Evolutionary conservation across 805 yeast species (phyloP).

Genomic region (Dipodascopsis uninucleata): DNA sequence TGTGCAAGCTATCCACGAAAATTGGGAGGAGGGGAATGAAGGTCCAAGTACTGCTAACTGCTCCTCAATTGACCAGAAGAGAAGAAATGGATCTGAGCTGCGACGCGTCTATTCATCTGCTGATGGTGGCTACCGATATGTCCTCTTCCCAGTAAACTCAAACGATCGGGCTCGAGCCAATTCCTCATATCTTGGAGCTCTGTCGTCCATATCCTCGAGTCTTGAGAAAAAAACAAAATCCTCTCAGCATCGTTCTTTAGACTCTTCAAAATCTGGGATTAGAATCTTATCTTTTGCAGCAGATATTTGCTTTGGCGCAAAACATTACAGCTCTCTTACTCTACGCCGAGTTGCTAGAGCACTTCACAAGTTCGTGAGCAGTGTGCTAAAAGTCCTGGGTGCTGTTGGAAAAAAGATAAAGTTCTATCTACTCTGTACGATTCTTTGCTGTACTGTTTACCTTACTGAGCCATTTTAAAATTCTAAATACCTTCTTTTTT

Average conservation of each 20-base stretch:
- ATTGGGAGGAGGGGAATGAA: neutral
- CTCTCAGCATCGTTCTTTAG: no score
- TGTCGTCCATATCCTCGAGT: conserved; percentile 3
- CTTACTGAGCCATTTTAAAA: conserved; percentile 1
- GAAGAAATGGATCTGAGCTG: neutral
- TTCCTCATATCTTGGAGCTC: neutral
- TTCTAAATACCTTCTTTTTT: no score
- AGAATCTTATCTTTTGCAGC: neutral
- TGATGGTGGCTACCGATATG: conserved; percentile 1
- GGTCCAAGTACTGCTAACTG: neutral
- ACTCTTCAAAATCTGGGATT: no score
- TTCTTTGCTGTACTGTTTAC: conserved; percentile 11
- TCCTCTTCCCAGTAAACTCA: conserved; percentile 1
- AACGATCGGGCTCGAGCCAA: no score
- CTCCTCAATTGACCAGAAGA: no score
- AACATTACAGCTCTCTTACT: neutral
- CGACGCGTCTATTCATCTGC: conserved; percentile 1
- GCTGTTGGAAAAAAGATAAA: neutral
- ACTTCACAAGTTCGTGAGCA: neutral
- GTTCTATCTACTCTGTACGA: conserved; percentile 1
- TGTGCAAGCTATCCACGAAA: neutral
- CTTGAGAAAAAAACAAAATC: no score
- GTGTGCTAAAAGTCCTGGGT: neutral
- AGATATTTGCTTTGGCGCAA: neutral
- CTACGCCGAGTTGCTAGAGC: neutral